Evolutionary conservation across 78 protist genomes (phyloP).

Genomic region (Thecamonas trahens): DNA sequence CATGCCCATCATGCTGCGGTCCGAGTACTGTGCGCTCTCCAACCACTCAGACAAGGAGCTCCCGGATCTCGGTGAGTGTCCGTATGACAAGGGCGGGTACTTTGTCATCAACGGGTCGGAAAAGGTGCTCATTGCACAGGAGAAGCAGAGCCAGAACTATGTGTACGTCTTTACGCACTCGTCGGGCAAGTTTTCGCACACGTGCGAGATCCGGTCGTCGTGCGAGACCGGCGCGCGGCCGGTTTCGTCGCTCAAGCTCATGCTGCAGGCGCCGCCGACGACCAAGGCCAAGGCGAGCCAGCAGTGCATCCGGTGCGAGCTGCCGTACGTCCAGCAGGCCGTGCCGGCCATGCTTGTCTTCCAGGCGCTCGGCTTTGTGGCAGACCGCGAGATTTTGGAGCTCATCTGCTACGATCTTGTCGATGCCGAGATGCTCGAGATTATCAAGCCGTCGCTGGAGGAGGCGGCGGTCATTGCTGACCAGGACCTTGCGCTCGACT

Average conservation of each 20-base stretch:
- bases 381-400: slow-evolving; percentile 89
- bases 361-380: slow-evolving; percentile 89
- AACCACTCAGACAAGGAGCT: slow-evolving; percentile 31
- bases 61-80: slow-evolving; percentile 89
- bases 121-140: slow-evolving; percentile 98
- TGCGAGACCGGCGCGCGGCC: slow-evolving; percentile 47
- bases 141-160: slow-evolving; percentile 85
- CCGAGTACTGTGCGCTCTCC: slow-evolving; percentile 77
- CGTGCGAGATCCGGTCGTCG: slow-evolving; percentile 87
- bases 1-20: slow-evolving; percentile 97
- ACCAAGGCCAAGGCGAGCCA: background rate
- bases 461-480: slow-evolving; percentile 74
- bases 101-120: slow-evolving; percentile 98
- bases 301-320: slow-evolving; percentile 7
- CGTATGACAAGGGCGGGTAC: slow-evolving; percentile 98
- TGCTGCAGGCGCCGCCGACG: slow-evolving; percentile 20
- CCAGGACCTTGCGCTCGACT: slow-evolving; percentile 85
- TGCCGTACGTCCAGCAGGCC: slow-evolving; percentile 77
- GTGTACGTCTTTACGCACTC: slow-evolving; percentile 79
- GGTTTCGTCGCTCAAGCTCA: background rate
- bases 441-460: slow-evolving; percentile 89
- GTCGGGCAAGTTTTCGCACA: slow-evolving; percentile 59
- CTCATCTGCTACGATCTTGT: slow-evolving; percentile 82
- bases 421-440: slow-evolving; percentile 78
- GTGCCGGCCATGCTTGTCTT: slow-evolving; percentile 89